Base-by-base conservation (phyloP, 345 rosid species). In the Hypericum perforatum region DNA sequence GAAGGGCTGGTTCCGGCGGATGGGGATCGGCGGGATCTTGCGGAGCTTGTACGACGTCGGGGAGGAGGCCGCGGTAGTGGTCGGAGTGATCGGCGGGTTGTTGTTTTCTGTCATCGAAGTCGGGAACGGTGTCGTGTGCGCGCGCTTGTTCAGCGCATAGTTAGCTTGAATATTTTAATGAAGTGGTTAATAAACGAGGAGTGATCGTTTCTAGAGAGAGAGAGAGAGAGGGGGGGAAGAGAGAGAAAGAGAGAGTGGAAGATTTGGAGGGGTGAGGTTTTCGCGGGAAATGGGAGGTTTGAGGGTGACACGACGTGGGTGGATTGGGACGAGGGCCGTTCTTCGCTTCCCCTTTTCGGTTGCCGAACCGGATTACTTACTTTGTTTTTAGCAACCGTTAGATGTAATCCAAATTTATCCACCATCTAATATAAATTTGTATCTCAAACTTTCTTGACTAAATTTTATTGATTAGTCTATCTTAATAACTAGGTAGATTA, bases 11-110 rank as follows among this genome's bases (percentile, higher is more conserved):
- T 4, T n/a, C 39, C 76, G 80, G 45, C 72, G 75, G 40, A 62
- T 12, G 0, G 82, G 77, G 29, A 78, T 80, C 41, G 72, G 79
- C 39, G 89, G 82, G 62, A 82, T 87, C 64, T 91, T 84, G 45
- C 77, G 72, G 52, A 86, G 82, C 61, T 79, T 84, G 53, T 8
- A 65, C 8, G 37, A 14, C 12, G 69, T 56, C 6, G 62, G 40
- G 38, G 59, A 11, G 8, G 74, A 53, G 11, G 74, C 16, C 9
- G 58, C 38, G 16, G 66, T 43, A 11, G 65, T 42, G 9, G 56
- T 39, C 37, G 64, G 10, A 4, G 54, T 13, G 16, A 39, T 15
- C 52, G 64, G 29, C 36, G 57, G 37, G 39, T 64, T 70, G 7
- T 45, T 62, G 53, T 65, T 62, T 7, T 73, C 61, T 11, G 45